These are phyloP conservation scores for Exophiala mesophila DNA, from an alignment of 2,329 filamentous ascomycete genomes.

Conservation along the genomic window DNA sequence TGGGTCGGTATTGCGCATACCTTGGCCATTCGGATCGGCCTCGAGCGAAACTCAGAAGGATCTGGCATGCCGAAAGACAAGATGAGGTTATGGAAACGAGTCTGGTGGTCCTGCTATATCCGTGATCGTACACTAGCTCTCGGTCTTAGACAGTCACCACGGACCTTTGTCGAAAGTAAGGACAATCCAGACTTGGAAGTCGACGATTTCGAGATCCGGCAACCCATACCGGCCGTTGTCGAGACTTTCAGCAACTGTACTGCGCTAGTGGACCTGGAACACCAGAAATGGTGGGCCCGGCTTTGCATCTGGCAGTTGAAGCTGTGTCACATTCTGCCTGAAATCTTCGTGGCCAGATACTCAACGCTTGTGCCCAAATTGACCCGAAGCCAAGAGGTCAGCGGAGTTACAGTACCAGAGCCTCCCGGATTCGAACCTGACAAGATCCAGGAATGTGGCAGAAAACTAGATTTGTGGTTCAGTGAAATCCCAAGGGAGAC, in stretches of 20 bases:
- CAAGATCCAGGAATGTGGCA: slow-evolving; percentile 1
- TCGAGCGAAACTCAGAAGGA: slow-evolving; percentile 79
- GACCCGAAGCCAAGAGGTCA: not conserved
- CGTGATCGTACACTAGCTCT: slow-evolving; percentile 84
- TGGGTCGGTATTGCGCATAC: slow-evolving; percentile 97
- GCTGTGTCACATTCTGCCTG: slow-evolving; percentile 5
- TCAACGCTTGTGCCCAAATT: slow-evolving; percentile 4
- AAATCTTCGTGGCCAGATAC: slow-evolving; percentile 6
- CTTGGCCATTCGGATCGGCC: slow-evolving; percentile 82
- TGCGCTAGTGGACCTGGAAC: slow-evolving; percentile 6
- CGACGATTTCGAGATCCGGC: slow-evolving; percentile 13
- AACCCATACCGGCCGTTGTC: slow-evolving; percentile 53
- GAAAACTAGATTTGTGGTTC: slow-evolving; percentile 2
- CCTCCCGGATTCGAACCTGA: not conserved
- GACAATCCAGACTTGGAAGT: slow-evolving; percentile 31
- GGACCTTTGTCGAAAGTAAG: slow-evolving; percentile 70
- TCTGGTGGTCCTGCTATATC: slow-evolving; percentile 98
- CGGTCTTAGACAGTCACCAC: slow-evolving; percentile 84
- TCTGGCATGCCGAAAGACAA: slow-evolving; percentile 68
- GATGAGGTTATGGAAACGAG: slow-evolving; percentile 82
- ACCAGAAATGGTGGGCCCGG: slow-evolving; percentile 3
- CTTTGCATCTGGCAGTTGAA: slow-evolving; percentile 7
- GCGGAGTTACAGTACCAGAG: slow-evolving; percentile 4
- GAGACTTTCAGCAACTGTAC: slow-evolving; percentile 33
- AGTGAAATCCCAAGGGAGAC: not conserved